A percentile compares a stretch with the other conserved stretches of the same genome.
phyloP scores from a whole-genome alignment of 2,329 filamentous ascomycete genomes.

The Tolypocladium paradoxum region DNA sequence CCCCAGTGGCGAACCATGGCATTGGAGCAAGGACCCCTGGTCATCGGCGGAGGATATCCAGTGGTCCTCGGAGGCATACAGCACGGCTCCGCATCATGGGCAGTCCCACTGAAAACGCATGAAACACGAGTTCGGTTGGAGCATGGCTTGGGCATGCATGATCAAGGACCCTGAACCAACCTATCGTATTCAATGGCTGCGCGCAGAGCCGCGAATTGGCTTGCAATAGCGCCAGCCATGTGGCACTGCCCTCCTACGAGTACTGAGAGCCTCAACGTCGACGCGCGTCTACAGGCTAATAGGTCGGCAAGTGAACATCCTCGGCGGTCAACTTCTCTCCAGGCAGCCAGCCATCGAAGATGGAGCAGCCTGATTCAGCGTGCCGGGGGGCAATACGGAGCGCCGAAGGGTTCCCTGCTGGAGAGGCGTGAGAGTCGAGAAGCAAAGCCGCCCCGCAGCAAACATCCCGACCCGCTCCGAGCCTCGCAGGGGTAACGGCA shows the following conservation, averaged over 20 bases:
- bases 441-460: not conserved
- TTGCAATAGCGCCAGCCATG: no score
- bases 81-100: not conserved
- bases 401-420: not conserved
- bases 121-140: not conserved
- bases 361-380: not conserved
- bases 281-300: no score
- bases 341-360: not conserved
- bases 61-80: not conserved
- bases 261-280: not conserved
- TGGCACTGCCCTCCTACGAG: no score
- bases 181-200: not conserved
- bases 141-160: not conserved
- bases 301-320: no score
- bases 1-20: no score
- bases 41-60: not conserved
- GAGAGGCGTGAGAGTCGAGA: no score
- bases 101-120: not conserved
- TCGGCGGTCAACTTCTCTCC: not conserved
- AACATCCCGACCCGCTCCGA: not conserved
- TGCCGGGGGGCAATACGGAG: not conserved
- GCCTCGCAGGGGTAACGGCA: not conserved
- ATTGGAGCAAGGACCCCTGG: no score
- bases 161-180: not conserved
- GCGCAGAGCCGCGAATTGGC: not conserved